Base-by-base conservation (phyloP, 371 early-diverging fungal genomes). In the Mucor sp. region DNA sequence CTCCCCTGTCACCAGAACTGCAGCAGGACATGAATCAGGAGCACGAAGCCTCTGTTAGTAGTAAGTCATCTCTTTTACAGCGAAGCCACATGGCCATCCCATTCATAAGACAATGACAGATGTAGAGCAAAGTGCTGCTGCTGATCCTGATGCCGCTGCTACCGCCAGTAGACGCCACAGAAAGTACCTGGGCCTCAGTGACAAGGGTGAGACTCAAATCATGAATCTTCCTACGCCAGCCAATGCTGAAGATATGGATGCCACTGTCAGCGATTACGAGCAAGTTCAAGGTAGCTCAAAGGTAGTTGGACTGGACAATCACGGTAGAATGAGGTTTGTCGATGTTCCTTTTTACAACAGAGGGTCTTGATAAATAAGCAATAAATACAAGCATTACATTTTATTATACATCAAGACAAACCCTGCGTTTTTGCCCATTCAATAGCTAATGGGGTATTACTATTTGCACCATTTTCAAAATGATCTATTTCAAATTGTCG, bases 341-440 rank as follows among this genome's bases (percentile, higher is more conserved):
- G 60, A 71, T 50, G 37, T 71, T 21, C 67, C 72, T 23, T 23
- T 57, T 15, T 71, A 71, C 28, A 41, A 58, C 56, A 37, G 72
- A 60, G 33, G n/a, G 17, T 47, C 37, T 17, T 12, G 3, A n/a
- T 30, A 33, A 35, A 12, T 9, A n/a, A n/a, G n/a, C n/a, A n/a
- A n/a, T n/a, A n/a, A n/a, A n/a, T n/a, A n/a, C n/a, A n/a, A n/a
- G n/a, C n/a, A n/a, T n/a, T n/a, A n/a, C n/a, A n/a, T n/a, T n/a
- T n/a, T n/a, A n/a, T n/a, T n/a, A n/a, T n/a, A n/a, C n/a, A n/a
- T n/a, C n/a, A n/a, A n/a, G n/a, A n/a, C n/a, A n/a, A n/a, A n/a
- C n/a, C n/a, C n/a, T n/a, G n/a, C n/a, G n/a, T n/a, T n/a, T n/a
- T n/a, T n/a, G n/a, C n/a, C n/a, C n/a, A n/a, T n/a, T n/a, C n/a